A percentile compares a stretch with the other conserved stretches of the same genome.
phyloP scores from a whole-genome alignment of 768 basidiomycete genomes.

The Leccinum incarnatum region DNA sequence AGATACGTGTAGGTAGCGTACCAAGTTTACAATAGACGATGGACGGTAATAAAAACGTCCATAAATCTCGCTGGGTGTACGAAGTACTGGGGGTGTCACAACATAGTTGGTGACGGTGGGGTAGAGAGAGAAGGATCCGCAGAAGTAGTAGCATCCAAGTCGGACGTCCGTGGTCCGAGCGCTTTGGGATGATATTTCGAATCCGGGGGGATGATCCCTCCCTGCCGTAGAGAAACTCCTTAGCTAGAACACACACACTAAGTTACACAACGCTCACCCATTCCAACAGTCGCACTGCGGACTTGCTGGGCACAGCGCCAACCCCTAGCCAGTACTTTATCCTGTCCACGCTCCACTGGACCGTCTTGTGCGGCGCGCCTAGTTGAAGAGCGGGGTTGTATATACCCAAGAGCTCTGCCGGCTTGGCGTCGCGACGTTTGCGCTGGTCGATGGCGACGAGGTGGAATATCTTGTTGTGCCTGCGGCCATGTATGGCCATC shows the following conservation, averaged over 20 bases:
- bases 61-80: not conserved
- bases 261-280: conserved; percentile 44
- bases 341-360: conserved; percentile 89
- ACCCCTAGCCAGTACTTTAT: conserved; percentile 87
- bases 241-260: not conserved
- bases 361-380: conserved; percentile 58
- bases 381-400: conserved; percentile 68
- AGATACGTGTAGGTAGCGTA: conserved; percentile 2
- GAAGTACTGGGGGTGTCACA: not conserved
- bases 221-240: conserved; percentile 37
- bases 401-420: conserved; percentile 82
- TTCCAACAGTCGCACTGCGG: conserved; percentile 74
- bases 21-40: not conserved
- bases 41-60: not conserved
- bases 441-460: conserved; percentile 79
- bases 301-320: conserved; percentile 79
- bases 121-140: not conserved
- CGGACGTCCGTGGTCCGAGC: conserved; percentile 16
- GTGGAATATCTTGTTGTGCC: conserved; percentile 76
- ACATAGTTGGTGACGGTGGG: not conserved
- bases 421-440: conserved; percentile 75
- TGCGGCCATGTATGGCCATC: conserved; percentile 75
- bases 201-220: conserved; percentile 56
- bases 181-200: conserved; percentile 53
- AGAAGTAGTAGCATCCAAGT: not conserved